Evolutionary conservation across 2,329 filamentous ascomycete genomes (phyloP).

Genomic region (Sphaerulina populicola): DNA sequence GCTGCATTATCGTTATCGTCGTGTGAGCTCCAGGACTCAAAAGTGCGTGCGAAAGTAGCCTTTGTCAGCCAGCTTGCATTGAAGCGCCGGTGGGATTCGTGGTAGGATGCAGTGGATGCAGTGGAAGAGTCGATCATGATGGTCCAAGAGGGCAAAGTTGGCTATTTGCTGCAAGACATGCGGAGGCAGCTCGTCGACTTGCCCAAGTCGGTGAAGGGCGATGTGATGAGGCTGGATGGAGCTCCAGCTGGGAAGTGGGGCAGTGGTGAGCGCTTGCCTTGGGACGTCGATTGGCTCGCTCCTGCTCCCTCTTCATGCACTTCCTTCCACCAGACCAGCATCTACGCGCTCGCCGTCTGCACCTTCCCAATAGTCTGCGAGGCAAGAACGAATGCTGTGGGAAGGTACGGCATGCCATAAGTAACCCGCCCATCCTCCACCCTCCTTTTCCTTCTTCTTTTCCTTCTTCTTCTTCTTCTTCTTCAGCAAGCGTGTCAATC

Average conservation of each 20-base stretch:
- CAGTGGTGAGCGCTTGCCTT: constrained; percentile 3
- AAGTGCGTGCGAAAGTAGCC: too few species aligned
- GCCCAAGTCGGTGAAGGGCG: constrained; percentile 1
- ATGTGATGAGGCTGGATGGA: too few species aligned
- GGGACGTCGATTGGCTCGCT: constrained; percentile 4
- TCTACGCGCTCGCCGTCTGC: constrained; percentile 23
- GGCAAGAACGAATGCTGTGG: not conserved
- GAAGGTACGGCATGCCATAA: constrained; percentile 6
- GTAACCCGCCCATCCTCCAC: constrained; percentile 14
- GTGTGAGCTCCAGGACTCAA: not conserved
- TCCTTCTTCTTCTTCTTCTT: constrained; percentile 20
- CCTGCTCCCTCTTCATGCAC: constrained; percentile 7
- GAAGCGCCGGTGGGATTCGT: constrained; percentile 4
- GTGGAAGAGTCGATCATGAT: not conserved
- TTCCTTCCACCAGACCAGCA: constrained; percentile 16
- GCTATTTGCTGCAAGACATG: constrained; percentile 9
- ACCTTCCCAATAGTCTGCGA: constrained; percentile 22
- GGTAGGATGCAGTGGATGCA: constrained; percentile 6
- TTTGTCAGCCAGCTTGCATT: not conserved
- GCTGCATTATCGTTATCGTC: not conserved
- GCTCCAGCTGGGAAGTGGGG: constrained; percentile 1
- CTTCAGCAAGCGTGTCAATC: constrained; percentile 47
- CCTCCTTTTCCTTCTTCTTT: constrained; percentile 33
- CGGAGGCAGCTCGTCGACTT: not conserved
- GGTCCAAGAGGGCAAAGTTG: not conserved